Percentiles rank a stretch among this genome's conserved stretches.
Conservation (phyloP, 305 asterid species). For the Rubia peregrina region DNA sequence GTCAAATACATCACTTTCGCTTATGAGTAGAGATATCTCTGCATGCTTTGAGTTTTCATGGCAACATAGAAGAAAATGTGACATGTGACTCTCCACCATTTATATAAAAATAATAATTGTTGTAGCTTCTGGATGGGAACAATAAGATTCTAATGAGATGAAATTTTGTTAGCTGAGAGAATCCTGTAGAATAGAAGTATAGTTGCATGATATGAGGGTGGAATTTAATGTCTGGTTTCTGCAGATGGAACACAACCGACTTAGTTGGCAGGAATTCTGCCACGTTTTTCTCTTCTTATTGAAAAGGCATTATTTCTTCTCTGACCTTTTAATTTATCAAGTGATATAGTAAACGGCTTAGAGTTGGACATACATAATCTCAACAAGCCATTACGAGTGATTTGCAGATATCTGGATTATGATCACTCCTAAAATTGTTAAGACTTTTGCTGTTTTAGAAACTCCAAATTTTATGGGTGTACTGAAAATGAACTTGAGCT, state of each 20-base stretch:
- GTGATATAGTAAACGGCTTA: neutral
- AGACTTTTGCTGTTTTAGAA: neutral
- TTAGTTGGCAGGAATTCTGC: neutral
- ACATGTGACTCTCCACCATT: neutral
- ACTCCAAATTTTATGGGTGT: neutral
- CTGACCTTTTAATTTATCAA: neutral
- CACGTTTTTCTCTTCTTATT: neutral
- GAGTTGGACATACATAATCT: neutral
- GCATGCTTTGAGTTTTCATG: neutral
- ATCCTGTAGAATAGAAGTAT: neutral
- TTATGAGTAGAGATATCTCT: neutral
- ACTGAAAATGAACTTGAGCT: neutral
- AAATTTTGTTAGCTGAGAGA: neutral
- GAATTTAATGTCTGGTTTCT: neutral
- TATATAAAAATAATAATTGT: no score
- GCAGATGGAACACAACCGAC: neutral
- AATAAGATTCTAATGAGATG: neutral
- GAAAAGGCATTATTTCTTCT: neutral
- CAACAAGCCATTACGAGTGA: neutral
- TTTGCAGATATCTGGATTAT: neutral
- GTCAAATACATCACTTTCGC: neutral
- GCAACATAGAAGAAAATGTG: slow-evolving; percentile 1
- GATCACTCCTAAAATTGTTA: neutral
- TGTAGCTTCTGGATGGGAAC: neutral
- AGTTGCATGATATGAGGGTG: slow-evolving; percentile 1